A percentile compares a stretch with the other conserved stretches of the same genome.
These are phyloP conservation scores for Tuber microsphaerosporum DNA, from an alignment of 495 filamentous ascomycete genomes.

Conservation along the genomic window DNA sequence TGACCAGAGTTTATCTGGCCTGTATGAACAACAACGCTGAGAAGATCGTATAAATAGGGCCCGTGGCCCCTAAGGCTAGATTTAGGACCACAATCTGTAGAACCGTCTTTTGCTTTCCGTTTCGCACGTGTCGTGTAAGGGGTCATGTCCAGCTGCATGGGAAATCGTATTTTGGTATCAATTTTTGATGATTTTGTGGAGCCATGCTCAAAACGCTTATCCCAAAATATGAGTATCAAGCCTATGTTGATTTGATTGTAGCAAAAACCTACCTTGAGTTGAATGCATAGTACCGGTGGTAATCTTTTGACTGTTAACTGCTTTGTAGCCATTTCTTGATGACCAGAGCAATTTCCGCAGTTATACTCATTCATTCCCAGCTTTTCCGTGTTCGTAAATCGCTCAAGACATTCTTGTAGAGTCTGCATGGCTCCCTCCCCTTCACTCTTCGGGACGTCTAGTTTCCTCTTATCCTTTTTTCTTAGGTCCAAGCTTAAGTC, in stretches of 20 bases:
- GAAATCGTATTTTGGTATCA: slow-evolving; percentile 71
- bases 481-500: slow-evolving; percentile 78
- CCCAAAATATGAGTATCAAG: background rate
- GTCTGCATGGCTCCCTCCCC: slow-evolving; percentile 47
- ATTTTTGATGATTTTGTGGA: slow-evolving; percentile 66
- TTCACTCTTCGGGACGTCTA: slow-evolving; percentile 27
- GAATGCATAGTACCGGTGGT: slow-evolving; percentile 81
- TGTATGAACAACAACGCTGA: slow-evolving; percentile 77
- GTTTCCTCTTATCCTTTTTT: slow-evolving; percentile 47
- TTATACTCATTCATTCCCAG: slow-evolving; percentile 69
- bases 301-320: slow-evolving; percentile 70
- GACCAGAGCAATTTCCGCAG: slow-evolving; percentile 66
- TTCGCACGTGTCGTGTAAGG: slow-evolving; percentile 68
- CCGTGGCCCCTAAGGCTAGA: slow-evolving; percentile 35
- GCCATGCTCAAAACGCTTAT: slow-evolving; percentile 70
- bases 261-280: slow-evolving; percentile 62
- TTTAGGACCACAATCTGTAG: slow-evolving; percentile 40
- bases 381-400: slow-evolving; percentile 65
- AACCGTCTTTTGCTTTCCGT: slow-evolving; percentile 32
- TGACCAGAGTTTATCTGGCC: slow-evolving; percentile 85
- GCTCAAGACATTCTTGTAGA: slow-evolving; percentile 69
- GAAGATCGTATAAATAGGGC: slow-evolving; percentile 67
- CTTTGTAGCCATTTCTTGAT: slow-evolving; percentile 64
- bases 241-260: background rate
- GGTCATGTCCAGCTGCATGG: slow-evolving; percentile 76